A percentile compares a stretch with the other conserved stretches of the same genome.
Evolutionary conservation across 1,284 basidiomycete genomes (phyloP).

Genomic region (Laetiporus sulphureus): DNA sequence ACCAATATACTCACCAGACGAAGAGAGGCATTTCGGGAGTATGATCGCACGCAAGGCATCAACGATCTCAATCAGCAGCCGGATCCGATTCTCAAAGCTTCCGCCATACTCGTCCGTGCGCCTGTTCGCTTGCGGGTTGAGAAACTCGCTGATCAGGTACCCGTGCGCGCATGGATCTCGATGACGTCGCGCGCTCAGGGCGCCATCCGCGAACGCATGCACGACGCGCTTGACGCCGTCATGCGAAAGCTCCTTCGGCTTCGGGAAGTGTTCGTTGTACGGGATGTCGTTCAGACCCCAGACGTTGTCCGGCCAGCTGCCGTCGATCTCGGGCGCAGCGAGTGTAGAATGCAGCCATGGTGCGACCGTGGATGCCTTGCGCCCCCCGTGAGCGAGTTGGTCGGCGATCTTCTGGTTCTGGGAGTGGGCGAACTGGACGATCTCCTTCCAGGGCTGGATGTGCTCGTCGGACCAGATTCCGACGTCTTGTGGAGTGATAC

Average conservation of each 20-base stretch:
- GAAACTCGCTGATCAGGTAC: conserved; percentile 34
- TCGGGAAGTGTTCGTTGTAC: conserved; percentile 40
- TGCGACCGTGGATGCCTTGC: conserved; percentile 61
- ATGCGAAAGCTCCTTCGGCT: conserved; percentile 45
- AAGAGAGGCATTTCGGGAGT: conserved; percentile 39
- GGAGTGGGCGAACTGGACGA: conserved; percentile 62
- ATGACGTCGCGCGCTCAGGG: conserved; percentile 48
- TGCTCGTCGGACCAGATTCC: conserved; percentile 76
- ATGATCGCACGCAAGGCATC: conserved; percentile 33
- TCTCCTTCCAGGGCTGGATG: conserved; percentile 51
- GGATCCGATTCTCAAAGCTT: conserved; percentile 44
- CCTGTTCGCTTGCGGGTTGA: conserved; percentile 42
- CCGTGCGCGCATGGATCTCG: conserved; percentile 53
- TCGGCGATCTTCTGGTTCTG: conserved; percentile 61
- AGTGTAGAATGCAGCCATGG: conserved; percentile 44
- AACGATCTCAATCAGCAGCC: conserved; percentile 41
- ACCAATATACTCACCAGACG: conserved; percentile 37
- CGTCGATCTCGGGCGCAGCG: conserved; percentile 31
- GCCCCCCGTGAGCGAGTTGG: conserved; percentile 72
- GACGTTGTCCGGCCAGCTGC: conserved; percentile 57
- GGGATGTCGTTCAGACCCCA: conserved; percentile 44
- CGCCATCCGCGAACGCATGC: conserved; percentile 38
- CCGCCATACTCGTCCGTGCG: conserved; percentile 52
- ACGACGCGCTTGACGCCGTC: conserved; percentile 42
- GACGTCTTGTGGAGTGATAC: conserved; percentile 62